Base-by-base conservation (phyloP, 2,329 filamentous ascomycete genomes). In the Sclerotinia glacialis region DNA sequence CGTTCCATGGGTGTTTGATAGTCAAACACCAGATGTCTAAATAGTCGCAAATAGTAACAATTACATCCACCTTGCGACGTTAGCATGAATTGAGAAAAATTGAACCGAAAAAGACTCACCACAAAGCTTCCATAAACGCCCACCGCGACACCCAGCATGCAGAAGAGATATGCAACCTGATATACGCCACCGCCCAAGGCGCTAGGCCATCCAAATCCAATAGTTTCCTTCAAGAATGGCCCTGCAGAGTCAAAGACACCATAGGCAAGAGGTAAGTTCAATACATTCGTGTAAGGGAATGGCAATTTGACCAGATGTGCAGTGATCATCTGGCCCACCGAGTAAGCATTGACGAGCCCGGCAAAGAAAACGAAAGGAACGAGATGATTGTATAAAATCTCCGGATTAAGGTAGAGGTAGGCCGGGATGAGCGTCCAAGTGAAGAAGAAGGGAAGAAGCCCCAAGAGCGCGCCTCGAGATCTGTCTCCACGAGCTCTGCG, bases 61-160 rank as follows among this genome's bases (percentile, higher is more conserved):
- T 97, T 66, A 98, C 93, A 77, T 98, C 95, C 42, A 96, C 79
- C 82, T 83, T 28, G 52, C n/a, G 28, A 21, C 5, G 31, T 62
- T 64, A 56, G 60, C n/a, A 34, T n/a, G 40, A 12, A 9, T 6
- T 6, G 8, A 21, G 18, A 12, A n/a, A 7, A 14, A 40, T 69
- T 70, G 16, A 37, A 5, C 3, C 14, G 9, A 18, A 64, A 42
- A 31, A 44, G 16, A 34, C 81, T 74, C 76, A 83, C 91, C 66
- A 98, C 92, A 77, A 99, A 99, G 78, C 93, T 97, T 68, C 92
- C 93, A 79, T 99, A 97, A n/a, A 98, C 88, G 44, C 95, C 95
- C 58, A 97, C 78, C 0, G 90, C 90, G 67, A 92, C 80, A 31
- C 95, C 95, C 31, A 98, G 80, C 80, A 93, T 94, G 76, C 88